Base-by-base conservation (phyloP, 495 filamentous ascomycete genomes). In the Annulohypoxylon maeteangense region DNA sequence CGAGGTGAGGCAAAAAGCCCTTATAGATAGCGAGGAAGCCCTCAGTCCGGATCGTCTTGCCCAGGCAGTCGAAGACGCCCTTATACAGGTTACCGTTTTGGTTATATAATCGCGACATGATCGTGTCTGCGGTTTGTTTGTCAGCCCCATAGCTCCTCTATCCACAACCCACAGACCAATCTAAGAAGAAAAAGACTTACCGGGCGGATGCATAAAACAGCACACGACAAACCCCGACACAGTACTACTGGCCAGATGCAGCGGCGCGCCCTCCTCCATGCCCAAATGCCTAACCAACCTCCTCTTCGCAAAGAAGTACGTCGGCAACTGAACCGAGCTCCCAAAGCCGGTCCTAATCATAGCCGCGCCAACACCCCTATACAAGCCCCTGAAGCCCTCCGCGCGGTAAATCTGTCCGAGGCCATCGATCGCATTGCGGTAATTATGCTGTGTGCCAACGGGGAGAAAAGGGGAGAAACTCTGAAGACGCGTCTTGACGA, bases 101-200 rank as follows among this genome's bases (percentile, higher is more conserved):
- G 83, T 99, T 99, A 82, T 99, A 99, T 87, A 99, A 91, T 34
- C 95, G 90, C 55, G 91, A 94, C 95, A 99, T 99, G 81, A 99
- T 93, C 7, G 96, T 98, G 78, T 99, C 95, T 93, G 65, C 6
- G 2, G 44, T 57, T 45, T 11, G 12, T 31, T 54, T 20, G 47
- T 75, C 22, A 75, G 67, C 40, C 36, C 11, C 36, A 29, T 38
- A 32, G 5, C 10, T 25, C 11, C n/a, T 23, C n/a, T 5, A 4
- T 16, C n/a, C n/a, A 8, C 40, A 44, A 42, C 38, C 14, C 38
- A 42, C 20, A 45, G 20, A 10, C 8, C 36, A 5, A 47, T 55
- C 16, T 2, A 25, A 31, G 23, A 7, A 11, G 11, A 18, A 18
- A 56, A 36, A 29, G 66, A 75, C 84, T 71, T 84, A 95, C 92